Conservation (phyloP, 495 filamentous ascomycete genomes). For the Daldinia concentrica region DNA sequence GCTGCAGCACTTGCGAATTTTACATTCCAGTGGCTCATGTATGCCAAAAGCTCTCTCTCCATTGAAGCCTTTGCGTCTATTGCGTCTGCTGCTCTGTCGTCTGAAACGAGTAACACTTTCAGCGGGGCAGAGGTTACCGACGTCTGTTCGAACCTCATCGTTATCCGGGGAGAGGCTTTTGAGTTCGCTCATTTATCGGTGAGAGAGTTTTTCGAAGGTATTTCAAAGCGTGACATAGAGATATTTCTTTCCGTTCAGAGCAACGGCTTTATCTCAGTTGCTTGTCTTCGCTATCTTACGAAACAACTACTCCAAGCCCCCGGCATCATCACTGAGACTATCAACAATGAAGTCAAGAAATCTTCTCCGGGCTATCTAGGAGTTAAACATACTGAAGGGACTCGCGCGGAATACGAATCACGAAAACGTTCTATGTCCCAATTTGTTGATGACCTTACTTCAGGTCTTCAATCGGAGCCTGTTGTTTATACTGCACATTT, state of each 20-base stretch:
- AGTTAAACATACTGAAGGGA: background rate
- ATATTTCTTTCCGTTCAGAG: background rate
- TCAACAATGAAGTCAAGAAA: background rate
- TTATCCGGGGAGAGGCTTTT: background rate
- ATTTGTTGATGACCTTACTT: background rate
- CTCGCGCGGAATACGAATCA: background rate
- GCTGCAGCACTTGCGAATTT: background rate
- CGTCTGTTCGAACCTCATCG: background rate
- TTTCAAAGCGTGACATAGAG: background rate
- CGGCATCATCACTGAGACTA: background rate
- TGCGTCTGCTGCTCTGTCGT: background rate
- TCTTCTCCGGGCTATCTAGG: background rate
- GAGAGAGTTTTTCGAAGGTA: background rate
- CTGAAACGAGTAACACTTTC: background rate
- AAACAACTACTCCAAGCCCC: background rate
- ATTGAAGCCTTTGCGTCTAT: background rate
- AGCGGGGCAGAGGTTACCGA: background rate
- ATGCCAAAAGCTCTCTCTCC: background rate
- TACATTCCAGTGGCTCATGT: background rate
- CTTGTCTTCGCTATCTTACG: background rate
- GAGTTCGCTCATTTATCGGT: background rate
- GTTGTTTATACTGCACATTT: background rate
- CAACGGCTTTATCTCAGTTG: background rate
- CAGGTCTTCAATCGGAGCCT: background rate
- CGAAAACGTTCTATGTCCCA: background rate